These are phyloP conservation scores for Fusarium euwallaceae DNA, from an alignment of 2,329 filamentous ascomycete genomes.

Conservation along the genomic window DNA sequence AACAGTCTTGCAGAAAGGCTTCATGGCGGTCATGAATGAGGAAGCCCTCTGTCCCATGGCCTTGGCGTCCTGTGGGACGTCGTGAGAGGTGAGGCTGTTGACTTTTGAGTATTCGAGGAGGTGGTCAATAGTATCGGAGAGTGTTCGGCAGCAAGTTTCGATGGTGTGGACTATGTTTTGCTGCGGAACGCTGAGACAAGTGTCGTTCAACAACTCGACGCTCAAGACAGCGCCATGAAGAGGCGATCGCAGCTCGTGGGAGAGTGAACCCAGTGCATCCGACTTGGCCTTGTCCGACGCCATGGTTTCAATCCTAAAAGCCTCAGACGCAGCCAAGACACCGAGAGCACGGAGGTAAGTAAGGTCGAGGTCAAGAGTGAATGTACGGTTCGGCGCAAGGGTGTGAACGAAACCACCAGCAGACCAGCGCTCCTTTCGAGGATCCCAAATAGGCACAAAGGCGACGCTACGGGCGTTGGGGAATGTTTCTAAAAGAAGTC, in stretches of 20 bases:
- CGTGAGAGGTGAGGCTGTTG: conserved; percentile 51
- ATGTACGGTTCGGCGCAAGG: conserved; percentile 55
- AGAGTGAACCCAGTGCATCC: conserved; percentile 71
- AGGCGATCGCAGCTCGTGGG: conserved; percentile 72
- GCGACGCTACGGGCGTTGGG: conserved; percentile 60
- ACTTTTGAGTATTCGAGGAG: conserved; percentile 69
- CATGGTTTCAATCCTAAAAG: conserved; percentile 59
- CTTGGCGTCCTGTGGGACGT: conserved; percentile 2
- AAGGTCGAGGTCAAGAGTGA: conserved; percentile 63
- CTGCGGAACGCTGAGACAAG: conserved; percentile 60
- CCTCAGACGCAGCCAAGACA: conserved; percentile 68
- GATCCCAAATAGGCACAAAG: conserved; percentile 64
- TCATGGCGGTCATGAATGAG: conserved; percentile 14
- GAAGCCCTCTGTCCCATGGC: conserved; percentile 3
- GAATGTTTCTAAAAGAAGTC: conserved; percentile 52
- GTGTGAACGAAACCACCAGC: conserved; percentile 66
- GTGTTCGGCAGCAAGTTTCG: conserved; percentile 63
- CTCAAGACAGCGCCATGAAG: conserved; percentile 71
- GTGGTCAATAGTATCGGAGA: conserved; percentile 68
- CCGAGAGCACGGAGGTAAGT: conserved; percentile 65
- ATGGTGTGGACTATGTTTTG: conserved; percentile 62
- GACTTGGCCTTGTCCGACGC: conserved; percentile 63
- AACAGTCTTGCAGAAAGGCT: conserved; percentile 42
- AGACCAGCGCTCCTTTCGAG: conserved; percentile 60
- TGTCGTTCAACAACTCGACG: conserved; percentile 67